A percentile compares a stretch with the other conserved stretches of the same genome.
phyloP scores from a whole-genome alignment of 2,329 filamentous ascomycete genomes.

The Ceratocystis huliohia region DNA sequence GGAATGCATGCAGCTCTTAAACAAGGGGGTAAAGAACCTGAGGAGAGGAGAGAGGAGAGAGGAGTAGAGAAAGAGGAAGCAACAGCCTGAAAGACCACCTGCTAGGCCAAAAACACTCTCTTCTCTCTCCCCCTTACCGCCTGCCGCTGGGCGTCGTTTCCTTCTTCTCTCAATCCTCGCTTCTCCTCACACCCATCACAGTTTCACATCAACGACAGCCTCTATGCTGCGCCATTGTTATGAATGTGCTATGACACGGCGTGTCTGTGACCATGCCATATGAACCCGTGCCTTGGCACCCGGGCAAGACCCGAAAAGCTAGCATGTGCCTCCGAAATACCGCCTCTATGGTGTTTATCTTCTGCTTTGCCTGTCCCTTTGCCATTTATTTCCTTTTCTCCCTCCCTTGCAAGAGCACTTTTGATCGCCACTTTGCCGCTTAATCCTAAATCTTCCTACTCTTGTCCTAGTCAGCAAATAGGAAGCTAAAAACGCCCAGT shows the following conservation, averaged over 20 bases:
- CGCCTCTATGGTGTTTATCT: no score
- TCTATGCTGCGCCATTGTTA: no score
- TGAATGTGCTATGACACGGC: no score
- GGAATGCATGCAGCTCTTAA: neutral
- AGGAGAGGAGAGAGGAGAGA: neutral
- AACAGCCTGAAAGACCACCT: no score
- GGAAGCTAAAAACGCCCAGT: neutral
- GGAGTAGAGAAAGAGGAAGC: neutral
- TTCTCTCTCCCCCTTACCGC: neutral
- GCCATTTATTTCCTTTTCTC: neutral
- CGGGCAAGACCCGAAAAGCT: no score
- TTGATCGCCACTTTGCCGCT: neutral
- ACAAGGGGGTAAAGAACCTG: neutral
- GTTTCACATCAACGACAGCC: neutral
- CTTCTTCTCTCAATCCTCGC: neutral
- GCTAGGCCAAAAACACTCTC: no score
- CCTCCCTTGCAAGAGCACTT: neutral
- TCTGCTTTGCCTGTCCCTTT: neutral
- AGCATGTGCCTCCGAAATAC: no score
- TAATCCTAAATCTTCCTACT: conserved; percentile 1
- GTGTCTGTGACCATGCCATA: no score
- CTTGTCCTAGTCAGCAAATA: neutral
- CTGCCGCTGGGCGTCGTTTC: neutral
- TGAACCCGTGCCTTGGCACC: no score
- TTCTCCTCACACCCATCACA: neutral